A percentile compares a stretch with the other conserved stretches of the same genome.
Evolutionary conservation across 306 rosid genomes (phyloP).

Genomic region (Cicer bijugum): DNA sequence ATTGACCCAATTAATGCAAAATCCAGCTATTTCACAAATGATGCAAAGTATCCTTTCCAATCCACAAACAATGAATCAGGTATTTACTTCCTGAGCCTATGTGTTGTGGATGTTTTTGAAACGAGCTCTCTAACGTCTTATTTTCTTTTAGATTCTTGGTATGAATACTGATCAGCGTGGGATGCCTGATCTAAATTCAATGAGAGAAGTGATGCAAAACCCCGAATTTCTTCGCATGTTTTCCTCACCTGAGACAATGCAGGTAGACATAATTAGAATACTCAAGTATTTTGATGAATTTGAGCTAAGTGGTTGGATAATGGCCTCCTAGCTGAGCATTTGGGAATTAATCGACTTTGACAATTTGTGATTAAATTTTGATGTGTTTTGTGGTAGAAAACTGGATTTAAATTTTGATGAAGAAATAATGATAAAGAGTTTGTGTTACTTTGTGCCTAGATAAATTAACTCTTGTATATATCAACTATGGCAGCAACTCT

Average conservation of each 20-base stretch:
- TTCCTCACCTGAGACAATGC: constrained; percentile 86
- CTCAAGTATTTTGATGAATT: constrained; percentile 34
- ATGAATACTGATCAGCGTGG: constrained; percentile 68
- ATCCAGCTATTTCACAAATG: constrained; percentile 85
- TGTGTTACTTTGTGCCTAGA: constrained; percentile 28
- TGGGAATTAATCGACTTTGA: neutral
- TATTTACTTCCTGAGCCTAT: constrained; percentile 33
- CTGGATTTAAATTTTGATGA: neutral
- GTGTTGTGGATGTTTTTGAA: constrained; percentile 38
- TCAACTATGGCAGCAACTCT: constrained; percentile 60
- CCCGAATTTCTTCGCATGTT: constrained; percentile 79
- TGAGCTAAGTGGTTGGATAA: constrained; percentile 27
- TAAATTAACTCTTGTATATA: constrained; percentile 17
- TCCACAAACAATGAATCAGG: constrained; percentile 84
- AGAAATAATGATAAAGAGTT: neutral
- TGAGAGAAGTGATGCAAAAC: constrained; percentile 87
- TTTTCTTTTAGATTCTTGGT: constrained; percentile 61
- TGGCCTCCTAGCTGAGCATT: constrained; percentile 31
- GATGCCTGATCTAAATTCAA: constrained; percentile 72
- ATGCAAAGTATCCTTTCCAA: constrained; percentile 85
- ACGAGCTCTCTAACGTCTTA: constrained; percentile 38
- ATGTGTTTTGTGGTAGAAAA: neutral
- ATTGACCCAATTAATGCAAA: constrained; percentile 76
- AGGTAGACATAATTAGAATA: constrained; percentile 57
- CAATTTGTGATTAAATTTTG: constrained; percentile 13